Evolutionary conservation across 805 yeast species (phyloP), one percentile per base, ranked within the genome.

Genomic region (Yarrowia bubula): DNA sequence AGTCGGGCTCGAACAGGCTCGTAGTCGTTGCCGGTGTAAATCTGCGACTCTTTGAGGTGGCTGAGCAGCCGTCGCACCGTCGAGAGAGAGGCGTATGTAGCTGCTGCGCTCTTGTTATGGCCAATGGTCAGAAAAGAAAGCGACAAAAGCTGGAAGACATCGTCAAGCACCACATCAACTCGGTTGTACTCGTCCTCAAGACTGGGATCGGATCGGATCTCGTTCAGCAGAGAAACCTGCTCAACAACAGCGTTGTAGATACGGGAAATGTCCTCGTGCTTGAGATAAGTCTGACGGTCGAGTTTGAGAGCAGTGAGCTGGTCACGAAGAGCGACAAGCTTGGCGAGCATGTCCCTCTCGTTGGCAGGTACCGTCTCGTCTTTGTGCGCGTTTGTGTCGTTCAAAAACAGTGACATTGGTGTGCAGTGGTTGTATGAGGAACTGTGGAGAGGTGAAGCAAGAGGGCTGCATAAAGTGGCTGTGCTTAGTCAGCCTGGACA

Each of bases 71-170:
- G 85, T 76, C 87, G 88, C 18, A 95, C 96, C 0, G 98, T 91
- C 46, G 92, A 82, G 46, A 93, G 78, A 3, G 96, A 89, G 6
- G 96, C 93, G 76, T 89, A 95, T 0, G 97, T 90, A 4, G 98
- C 97, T 1, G 98, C 97, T 0, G 97, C 96, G 39, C 91, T 83
- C 70, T 91, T 87, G 53, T 89, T 88, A 70, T 91, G 79, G 2
- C 99, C 99, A 66, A 96, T 95, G 1, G 98, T 90, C 72, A 93
- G 84, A 75, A 92, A 90, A 69, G 95, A 88, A 61, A 95, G 80
- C 13, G 96, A 88, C 50, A 93, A 77, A 55, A 95, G 77, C 75
- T 93, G 97, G 81, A 93, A 91, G 22, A 89, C 90, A 71, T 92
- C 98, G 75, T 92, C 98, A 47, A 90, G 80, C 10, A 89, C 81